Percentiles rank a stretch among this genome's conserved stretches.
Evolutionary conservation across 208 protist genomes (phyloP).

Genomic region (Crithidia brevicula): DNA sequence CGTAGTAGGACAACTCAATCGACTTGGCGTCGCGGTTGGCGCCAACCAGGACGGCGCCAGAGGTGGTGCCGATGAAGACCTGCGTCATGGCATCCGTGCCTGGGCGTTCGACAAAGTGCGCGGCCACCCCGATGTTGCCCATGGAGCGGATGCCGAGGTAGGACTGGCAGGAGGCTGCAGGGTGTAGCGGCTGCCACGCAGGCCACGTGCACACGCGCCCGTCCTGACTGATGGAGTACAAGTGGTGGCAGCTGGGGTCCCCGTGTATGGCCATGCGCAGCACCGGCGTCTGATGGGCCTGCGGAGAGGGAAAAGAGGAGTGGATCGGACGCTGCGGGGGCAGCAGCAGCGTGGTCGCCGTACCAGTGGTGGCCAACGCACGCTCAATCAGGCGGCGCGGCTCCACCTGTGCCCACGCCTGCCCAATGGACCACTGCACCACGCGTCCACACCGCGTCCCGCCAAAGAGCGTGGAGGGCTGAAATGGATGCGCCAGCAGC

Average conservation of each 20-base stretch:
- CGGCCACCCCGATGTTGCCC: slow-evolving; percentile 48
- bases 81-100: slow-evolving; percentile 68
- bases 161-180: slow-evolving; percentile 44
- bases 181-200: slow-evolving; percentile 39
- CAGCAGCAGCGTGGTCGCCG: slow-evolving; percentile 36
- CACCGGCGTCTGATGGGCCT: slow-evolving; percentile 57
- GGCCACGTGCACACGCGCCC: slow-evolving; percentile 74
- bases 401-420: slow-evolving; percentile 33
- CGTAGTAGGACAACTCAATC: slow-evolving; percentile 55
- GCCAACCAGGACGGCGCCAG: slow-evolving; percentile 56
- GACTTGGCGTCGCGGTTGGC: slow-evolving; percentile 48
- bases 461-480: slow-evolving; percentile 41
- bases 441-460: slow-evolving; percentile 59
- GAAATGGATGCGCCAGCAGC: slow-evolving; percentile 47
- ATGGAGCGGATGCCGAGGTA: slow-evolving; percentile 50
- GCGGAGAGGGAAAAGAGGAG: slow-evolving; percentile 69
- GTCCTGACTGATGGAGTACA: slow-evolving; percentile 74
- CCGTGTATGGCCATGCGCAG: slow-evolving; percentile 66
- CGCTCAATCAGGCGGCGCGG: slow-evolving; percentile 38
- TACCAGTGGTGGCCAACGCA: slow-evolving; percentile 47
- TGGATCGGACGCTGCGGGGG: slow-evolving; percentile 40
- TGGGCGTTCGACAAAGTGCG: slow-evolving; percentile 47
- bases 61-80: slow-evolving; percentile 69
- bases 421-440: slow-evolving; percentile 45
- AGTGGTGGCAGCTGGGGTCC: slow-evolving; percentile 61